Evolutionary conservation across 1,284 basidiomycete species (phyloP), one percentile per base, ranked within the genome.

Genomic region (Melanopsichium pennsylvanicum): DNA sequence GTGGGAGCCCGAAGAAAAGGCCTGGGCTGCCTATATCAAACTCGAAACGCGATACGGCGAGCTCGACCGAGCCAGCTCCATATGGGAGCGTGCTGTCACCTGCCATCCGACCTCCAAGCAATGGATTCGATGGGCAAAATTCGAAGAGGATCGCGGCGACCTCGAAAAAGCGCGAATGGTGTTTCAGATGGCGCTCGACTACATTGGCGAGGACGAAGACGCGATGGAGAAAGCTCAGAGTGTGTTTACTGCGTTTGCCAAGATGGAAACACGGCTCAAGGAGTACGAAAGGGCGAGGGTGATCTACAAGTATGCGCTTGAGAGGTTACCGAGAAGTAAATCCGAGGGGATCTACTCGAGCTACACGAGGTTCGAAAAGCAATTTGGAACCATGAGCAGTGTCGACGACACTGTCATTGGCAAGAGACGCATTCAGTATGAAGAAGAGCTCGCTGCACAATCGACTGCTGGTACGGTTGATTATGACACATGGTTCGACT

Each of bases 1-100:
- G 68, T 98, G 96, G 96, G 93, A 98, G 81, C 96, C 96, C 0
- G 93, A 97, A 77, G 96, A 98, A 86, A 97, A 97, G 84, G 93
- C 95, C 6, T 98, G 95, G 96, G 90, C 93, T 79, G 92, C 92
- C 11, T 98, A 96, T 82, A 92, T 98, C 95, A 97, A 84, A 85
- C 71, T 98, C 81, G 96, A 99, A 84, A 88, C 91, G 78, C 86
- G 95, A 40, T 98, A 98, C 81, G 85, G 89, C 67, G 96, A 99
- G 83, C 83, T 88, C 32, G 95, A 97, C 74, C 86, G 93, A 11
- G 95, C 93, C 2, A 95, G 92, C 70, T 85, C 88, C 19, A 89
- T 98, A 39, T 97, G 96, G 82, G 95, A 97, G 81, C 86, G 96
- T 13, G 94, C 93, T 89, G 89, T 98, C 64, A 92, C 89, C 4